Conservation (phyloP, 805 yeast genomes). For the Phaffomyces opuntiae region DNA sequence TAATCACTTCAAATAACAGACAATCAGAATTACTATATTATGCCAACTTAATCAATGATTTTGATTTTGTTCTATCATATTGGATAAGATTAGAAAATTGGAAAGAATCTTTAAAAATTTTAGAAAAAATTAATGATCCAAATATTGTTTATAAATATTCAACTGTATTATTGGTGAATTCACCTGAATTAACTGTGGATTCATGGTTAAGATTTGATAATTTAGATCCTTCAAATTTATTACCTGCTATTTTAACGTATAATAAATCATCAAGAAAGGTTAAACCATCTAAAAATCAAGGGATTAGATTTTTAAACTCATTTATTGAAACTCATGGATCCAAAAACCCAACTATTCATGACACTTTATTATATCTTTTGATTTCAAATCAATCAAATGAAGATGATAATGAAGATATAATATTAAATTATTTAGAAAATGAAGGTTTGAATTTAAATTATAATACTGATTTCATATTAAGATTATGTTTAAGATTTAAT, state of each 20-base stretch:
- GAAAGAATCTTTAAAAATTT: conserved; percentile 58
- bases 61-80: conserved; percentile 58
- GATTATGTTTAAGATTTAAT: conserved; percentile 58
- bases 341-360: conserved; percentile 50
- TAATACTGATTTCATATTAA: conserved; percentile 68
- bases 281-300: conserved; percentile 47
- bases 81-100: conserved; percentile 68
- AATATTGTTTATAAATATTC: conserved; percentile 58
- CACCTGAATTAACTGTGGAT: conserved; percentile 64
- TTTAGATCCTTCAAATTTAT: conserved; percentile 53
- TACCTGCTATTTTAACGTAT: conserved; percentile 73
- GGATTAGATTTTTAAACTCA: conserved; percentile 54
- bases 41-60: conserved; percentile 64
- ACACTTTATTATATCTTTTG: conserved; percentile 62
- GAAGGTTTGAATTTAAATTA: conserved; percentile 35
- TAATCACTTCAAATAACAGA: conserved; percentile 60
- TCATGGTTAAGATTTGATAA: conserved; percentile 61
- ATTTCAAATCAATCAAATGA: conserved; percentile 33
- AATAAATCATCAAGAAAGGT: conserved; percentile 40
- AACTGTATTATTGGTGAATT: conserved; percentile 57
- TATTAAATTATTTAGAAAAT: conserved; percentile 43
- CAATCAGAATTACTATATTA: conserved; percentile 55
- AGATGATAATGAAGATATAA: conserved; percentile 43
- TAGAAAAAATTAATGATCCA: conserved; percentile 41
- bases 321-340: conserved; percentile 39